Evolutionary conservation across 2,329 filamentous ascomycete genomes (phyloP).

Genomic region (Calonectria leucothoes): DNA sequence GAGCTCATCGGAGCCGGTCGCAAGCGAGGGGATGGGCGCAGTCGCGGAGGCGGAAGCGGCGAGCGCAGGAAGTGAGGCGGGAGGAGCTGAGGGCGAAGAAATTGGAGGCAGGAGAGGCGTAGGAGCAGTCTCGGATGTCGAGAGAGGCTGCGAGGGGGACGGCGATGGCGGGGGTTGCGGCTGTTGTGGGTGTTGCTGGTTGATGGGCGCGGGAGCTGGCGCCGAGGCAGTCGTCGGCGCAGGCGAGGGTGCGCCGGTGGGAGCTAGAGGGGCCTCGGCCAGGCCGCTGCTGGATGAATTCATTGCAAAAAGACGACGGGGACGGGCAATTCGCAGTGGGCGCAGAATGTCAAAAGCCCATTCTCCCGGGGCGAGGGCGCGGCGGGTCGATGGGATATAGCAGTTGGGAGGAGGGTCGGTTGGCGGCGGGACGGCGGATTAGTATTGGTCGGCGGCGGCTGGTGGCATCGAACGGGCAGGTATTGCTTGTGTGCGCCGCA

Average conservation of each 20-base stretch:
- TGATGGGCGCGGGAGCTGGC: constrained; percentile 31
- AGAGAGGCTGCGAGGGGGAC: constrained; percentile 41
- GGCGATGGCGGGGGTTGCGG: constrained; percentile 40
- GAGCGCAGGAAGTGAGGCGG: constrained; percentile 40
- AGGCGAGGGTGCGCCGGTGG: constrained; percentile 35
- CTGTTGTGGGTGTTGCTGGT: constrained; percentile 37
- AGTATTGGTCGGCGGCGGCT: constrained; percentile 8
- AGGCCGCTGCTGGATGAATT: constrained; percentile 52
- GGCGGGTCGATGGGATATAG: constrained; percentile 13
- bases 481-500: constrained; percentile 5
- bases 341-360: constrained; percentile 38
- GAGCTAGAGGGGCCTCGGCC: constrained; percentile 43
- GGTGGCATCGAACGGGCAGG: not conserved
- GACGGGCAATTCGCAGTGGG: constrained; percentile 21
- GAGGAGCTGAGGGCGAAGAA: constrained; percentile 41
- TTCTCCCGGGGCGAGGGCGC: constrained; percentile 33
- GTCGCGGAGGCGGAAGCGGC: constrained; percentile 34
- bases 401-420: constrained; percentile 19
- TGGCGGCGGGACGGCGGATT: constrained; percentile 20
- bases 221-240: constrained; percentile 26
- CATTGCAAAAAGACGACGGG: constrained; percentile 44
- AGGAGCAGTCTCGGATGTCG: constrained; percentile 38
- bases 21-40: constrained; percentile 31
- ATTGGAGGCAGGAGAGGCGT: constrained; percentile 40
- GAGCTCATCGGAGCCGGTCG: constrained; percentile 41